Conservation (phyloP, 345 rosid species). For the Murraya koenigii region DNA sequence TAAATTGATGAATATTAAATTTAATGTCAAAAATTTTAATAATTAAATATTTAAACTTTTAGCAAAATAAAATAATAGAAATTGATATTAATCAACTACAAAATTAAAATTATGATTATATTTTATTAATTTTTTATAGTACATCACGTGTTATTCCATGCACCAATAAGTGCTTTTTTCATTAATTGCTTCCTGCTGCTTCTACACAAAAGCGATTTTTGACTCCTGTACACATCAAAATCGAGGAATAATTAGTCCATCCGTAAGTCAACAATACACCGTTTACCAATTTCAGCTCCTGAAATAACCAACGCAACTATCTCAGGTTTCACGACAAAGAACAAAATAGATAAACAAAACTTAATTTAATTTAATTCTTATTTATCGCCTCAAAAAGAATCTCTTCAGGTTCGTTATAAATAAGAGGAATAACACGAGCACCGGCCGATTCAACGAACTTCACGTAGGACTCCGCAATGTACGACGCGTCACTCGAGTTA, state of each 20-base stretch:
- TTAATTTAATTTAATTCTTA: background rate
- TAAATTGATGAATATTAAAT: too few relatives aligned
- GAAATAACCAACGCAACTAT: constrained; percentile 17
- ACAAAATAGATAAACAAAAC: too few relatives aligned
- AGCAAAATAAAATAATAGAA: too few relatives aligned
- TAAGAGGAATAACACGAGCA: constrained; percentile 84
- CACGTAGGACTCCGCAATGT: constrained; percentile 81
- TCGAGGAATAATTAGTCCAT: constrained; percentile 52
- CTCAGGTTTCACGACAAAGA: background rate
- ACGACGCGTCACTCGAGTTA: constrained; percentile 49
- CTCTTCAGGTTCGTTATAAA: constrained; percentile 67
- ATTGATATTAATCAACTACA: too few relatives aligned
- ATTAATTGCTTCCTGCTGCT: background rate
- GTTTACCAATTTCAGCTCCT: constrained; percentile 79
- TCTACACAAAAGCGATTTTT: background rate
- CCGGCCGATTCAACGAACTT: constrained; percentile 93
- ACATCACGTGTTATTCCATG: too few relatives aligned
- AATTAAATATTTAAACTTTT: too few relatives aligned
- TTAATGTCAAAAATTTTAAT: too few relatives aligned
- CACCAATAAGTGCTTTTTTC: background rate
- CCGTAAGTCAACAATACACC: constrained; percentile 91
- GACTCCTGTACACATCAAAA: too few relatives aligned
- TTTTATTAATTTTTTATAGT: too few relatives aligned
- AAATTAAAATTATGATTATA: too few relatives aligned
- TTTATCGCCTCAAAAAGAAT: constrained; percentile 62